Evolutionary conservation across 768 basidiomycete species (phyloP).

Genomic region (Tricholoma sp.): DNA sequence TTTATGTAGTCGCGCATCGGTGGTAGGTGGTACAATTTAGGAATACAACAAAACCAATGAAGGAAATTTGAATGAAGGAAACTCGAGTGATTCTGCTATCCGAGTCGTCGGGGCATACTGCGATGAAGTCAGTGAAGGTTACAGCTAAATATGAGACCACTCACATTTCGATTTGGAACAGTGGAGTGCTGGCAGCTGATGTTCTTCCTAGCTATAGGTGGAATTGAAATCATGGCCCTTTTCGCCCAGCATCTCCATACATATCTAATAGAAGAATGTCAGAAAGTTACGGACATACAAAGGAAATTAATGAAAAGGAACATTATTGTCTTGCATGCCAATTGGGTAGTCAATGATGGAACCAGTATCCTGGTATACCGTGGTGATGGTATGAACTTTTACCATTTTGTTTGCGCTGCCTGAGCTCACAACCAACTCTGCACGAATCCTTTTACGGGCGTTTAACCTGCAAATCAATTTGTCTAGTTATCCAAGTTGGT

Average conservation of each 20-base stretch:
- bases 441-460: slow-evolving; percentile 15
- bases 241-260: slow-evolving; percentile 6
- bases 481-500: not conserved
- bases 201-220: not conserved
- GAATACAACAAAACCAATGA: not conserved
- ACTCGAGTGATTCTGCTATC: not conserved
- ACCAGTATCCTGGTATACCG: slow-evolving; percentile 1
- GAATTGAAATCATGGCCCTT: slow-evolving; percentile 3
- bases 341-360: not conserved
- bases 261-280: slow-evolving; percentile 1
- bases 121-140: not conserved
- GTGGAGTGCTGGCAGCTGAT: not conserved
- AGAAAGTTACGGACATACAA: not conserved
- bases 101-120: not conserved
- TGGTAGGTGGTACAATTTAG: not conserved
- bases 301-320: not conserved
- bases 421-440: slow-evolving; percentile 5
- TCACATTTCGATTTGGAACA: not conserved
- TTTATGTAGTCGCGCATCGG: no score
- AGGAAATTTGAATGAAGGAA: not conserved
- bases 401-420: slow-evolving; percentile 11
- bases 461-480: slow-evolving; percentile 15
- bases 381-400: slow-evolving; percentile 12
- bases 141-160: not conserved
- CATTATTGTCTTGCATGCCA: slow-evolving; percentile 7